Conservation (phyloP, 2,329 filamentous ascomycete species). For the Dactylellina haptotyla region DNA sequence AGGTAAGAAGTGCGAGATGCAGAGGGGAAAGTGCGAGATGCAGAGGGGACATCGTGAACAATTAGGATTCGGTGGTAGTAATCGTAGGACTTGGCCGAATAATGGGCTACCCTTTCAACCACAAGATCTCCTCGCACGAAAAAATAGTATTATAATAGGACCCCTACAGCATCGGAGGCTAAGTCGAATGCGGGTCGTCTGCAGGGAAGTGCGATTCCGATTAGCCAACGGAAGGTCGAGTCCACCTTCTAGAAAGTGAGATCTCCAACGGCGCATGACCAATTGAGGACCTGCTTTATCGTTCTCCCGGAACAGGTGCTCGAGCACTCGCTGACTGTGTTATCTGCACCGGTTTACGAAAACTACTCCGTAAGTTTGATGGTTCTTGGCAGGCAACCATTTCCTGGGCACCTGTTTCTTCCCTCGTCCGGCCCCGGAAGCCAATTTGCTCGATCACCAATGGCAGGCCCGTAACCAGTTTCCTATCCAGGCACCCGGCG, state of each 20-base stretch:
- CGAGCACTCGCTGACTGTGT: neutral
- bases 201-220: constrained; percentile 1
- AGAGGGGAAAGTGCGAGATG: neutral
- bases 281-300: constrained; percentile 16
- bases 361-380: neutral
- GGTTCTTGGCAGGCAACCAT: constrained; percentile 48
- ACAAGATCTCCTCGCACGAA: constrained; percentile 49
- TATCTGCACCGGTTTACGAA: constrained; percentile 2
- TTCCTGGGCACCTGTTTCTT: constrained; percentile 30
- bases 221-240: neutral
- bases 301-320: neutral
- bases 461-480: constrained; percentile 30
- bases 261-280: constrained; percentile 15
- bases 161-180: constrained; percentile 31
- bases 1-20: too few relatives aligned
- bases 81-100: constrained; percentile 15
- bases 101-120: constrained; percentile 12
- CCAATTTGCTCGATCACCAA: constrained; percentile 26
- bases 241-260: constrained; percentile 46
- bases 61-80: neutral
- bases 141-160: neutral
- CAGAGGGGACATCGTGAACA: neutral
- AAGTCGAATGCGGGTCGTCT: neutral
- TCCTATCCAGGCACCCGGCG: constrained; percentile 27
- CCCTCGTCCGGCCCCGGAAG: constrained; percentile 3